phyloP scores from a whole-genome alignment of 2,329 filamentous ascomycete species.

The Fusarium fracticaudum region DNA sequence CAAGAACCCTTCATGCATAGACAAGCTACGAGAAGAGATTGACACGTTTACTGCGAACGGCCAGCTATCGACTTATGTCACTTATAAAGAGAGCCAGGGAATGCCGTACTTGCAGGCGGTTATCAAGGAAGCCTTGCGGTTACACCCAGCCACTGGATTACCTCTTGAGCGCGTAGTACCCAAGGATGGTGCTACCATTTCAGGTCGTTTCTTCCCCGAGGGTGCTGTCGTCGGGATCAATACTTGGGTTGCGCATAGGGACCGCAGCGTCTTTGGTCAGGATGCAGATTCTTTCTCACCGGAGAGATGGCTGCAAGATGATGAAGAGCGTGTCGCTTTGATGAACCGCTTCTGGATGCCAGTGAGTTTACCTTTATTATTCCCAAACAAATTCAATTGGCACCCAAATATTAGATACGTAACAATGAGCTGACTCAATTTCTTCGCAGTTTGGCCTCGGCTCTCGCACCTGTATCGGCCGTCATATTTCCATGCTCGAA shows the following conservation, averaged over 20 bases:
- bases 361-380: fast-evolving
- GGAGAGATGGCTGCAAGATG: background rate
- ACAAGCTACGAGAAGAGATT: background rate
- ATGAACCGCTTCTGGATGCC: background rate
- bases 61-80: background rate
- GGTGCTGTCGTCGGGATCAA: background rate
- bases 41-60: fast-evolving
- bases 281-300: background rate
- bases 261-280: background rate
- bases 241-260: background rate
- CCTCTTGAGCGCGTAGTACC: conserved; percentile 10
- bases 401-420: no score
- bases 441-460: fast-evolving
- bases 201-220: background rate
- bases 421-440: fast-evolving
- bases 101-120: conserved; percentile 23
- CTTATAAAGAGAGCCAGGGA: background rate
- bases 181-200: background rate
- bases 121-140: conserved; percentile 33
- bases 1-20: background rate
- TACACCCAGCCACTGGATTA: conserved; percentile 28
- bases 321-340: background rate
- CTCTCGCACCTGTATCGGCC: fast-evolving
- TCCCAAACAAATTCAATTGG: fast-evolving
- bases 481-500: background rate